Percentiles rank a stretch among this genome's conserved stretches.
Evolutionary conservation across 2,329 filamentous ascomycete genomes (phyloP).

Genomic region (Xylaria sp.): DNA sequence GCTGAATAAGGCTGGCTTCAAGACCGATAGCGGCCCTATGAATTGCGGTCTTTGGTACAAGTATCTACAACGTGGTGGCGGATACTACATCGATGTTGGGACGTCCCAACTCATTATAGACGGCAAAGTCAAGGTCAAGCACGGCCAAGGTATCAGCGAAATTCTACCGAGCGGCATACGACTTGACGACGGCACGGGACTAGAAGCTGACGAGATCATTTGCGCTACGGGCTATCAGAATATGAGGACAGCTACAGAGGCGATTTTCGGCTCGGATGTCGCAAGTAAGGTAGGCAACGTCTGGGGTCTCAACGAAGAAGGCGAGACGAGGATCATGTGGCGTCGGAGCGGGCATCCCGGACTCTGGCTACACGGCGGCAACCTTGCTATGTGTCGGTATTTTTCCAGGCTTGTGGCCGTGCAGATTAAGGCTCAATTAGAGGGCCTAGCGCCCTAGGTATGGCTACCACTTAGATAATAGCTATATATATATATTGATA

Average conservation of each 20-base stretch:
- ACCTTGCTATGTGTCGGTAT: conserved; percentile 70
- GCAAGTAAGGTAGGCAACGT: conserved; percentile 68
- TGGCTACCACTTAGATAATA: not conserved
- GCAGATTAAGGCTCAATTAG: conserved; percentile 61
- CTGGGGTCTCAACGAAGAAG: conserved; percentile 70
- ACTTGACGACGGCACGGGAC: conserved; percentile 60
- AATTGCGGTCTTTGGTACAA: conserved; percentile 66
- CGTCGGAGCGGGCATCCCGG: conserved; percentile 69
- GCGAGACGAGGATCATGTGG: conserved; percentile 69
- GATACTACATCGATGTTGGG: conserved; percentile 70
- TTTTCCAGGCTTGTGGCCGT: conserved; percentile 66
- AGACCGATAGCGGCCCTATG: conserved; percentile 66
- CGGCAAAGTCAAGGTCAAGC: conserved; percentile 66
- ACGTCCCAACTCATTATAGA: conserved; percentile 64
- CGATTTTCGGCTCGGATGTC: conserved; percentile 70
- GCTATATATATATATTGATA: not conserved
- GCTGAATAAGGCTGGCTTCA: conserved; percentile 67
- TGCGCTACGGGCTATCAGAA: conserved; percentile 70
- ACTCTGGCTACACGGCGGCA: conserved; percentile 75
- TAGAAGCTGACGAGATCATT: conserved; percentile 67
- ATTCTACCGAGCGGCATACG: conserved; percentile 56
- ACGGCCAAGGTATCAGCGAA: conserved; percentile 60
- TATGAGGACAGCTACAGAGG: conserved; percentile 72
- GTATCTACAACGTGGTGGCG: conserved; percentile 70
- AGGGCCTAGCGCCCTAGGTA: conserved; percentile 42